phyloP scores from a whole-genome alignment of 352 stramenopile genomes.

The Aphanomyces invadans region DNA sequence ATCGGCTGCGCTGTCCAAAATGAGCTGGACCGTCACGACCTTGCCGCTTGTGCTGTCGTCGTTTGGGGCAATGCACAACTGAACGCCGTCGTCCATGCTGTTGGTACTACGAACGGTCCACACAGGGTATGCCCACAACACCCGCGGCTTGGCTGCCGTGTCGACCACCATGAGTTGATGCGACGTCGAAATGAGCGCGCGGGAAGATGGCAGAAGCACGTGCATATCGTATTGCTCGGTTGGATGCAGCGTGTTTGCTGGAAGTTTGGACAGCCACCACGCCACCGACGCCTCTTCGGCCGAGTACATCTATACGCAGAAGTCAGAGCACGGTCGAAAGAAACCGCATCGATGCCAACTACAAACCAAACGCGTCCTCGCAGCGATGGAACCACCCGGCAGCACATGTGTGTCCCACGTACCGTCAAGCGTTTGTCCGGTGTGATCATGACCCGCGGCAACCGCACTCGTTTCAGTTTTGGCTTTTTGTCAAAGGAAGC shows the following conservation, averaged over 20 bases:
- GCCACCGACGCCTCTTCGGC: constrained; percentile 58
- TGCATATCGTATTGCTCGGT: constrained; percentile 77
- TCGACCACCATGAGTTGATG: constrained; percentile 62
- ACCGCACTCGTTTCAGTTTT: constrained; percentile 45
- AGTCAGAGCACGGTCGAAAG: background rate
- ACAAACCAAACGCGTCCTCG: too few species aligned
- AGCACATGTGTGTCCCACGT: background rate
- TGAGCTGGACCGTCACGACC: constrained; percentile 11
- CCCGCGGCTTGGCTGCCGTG: constrained; percentile 1
- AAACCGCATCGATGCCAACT: too few species aligned
- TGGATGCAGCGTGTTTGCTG: constrained; percentile 40
- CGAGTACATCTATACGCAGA: constrained; percentile 36
- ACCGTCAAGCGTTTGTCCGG: constrained; percentile 69
- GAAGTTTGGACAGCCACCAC: constrained; percentile 49
- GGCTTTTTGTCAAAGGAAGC: constrained; percentile 76
- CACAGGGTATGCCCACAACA: constrained; percentile 19
- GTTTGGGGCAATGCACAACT: background rate
- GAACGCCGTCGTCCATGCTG: constrained; percentile 1
- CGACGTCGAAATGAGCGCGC: constrained; percentile 65
- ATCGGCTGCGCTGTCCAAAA: background rate
- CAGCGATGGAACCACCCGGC: too few species aligned
- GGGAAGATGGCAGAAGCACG: constrained; percentile 52
- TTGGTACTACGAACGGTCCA: constrained; percentile 9
- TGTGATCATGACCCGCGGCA: constrained; percentile 73
- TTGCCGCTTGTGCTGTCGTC: background rate